Conservation (phyloP, 257 asterid genomes). For the Craterostigma plantagineum region DNA sequence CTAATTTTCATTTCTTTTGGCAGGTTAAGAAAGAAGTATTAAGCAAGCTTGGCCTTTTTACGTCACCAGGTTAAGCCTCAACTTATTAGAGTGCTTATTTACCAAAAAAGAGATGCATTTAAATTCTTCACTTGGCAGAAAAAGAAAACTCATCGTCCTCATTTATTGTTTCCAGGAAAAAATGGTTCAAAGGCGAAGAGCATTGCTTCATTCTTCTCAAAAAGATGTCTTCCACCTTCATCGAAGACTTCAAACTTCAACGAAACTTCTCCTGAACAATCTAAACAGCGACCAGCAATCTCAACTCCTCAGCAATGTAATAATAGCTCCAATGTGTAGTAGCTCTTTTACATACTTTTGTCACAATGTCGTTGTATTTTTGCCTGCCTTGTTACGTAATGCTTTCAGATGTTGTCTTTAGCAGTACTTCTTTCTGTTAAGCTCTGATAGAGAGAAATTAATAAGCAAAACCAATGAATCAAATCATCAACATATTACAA, state of each 20-base stretch:
- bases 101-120: background rate
- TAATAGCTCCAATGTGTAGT: no score
- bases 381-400: no score
- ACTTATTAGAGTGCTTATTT: constrained; percentile 2
- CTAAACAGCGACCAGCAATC: constrained; percentile 12
- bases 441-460: no score
- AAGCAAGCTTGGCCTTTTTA: constrained; percentile 35
- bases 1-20: constrained; percentile 12
- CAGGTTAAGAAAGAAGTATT: constrained; percentile 72
- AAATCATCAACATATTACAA: no score
- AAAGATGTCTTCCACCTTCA: constrained; percentile 39
- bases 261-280: constrained; percentile 21
- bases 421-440: no score
- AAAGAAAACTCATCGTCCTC: background rate
- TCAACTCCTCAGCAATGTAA: no score
- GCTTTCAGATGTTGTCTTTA: no score
- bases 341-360: no score
- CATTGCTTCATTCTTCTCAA: constrained; percentile 35
- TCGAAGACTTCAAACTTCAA: constrained; percentile 12
- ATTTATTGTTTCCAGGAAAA: constrained; percentile 34
- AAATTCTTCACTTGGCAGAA: no score
- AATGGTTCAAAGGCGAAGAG: constrained; percentile 23
- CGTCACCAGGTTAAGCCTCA: constrained; percentile 40
- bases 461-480: no score
- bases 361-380: no score